phyloP scores from a whole-genome alignment of 768 basidiomycete species.

The Boletellus ananiceps region DNA sequence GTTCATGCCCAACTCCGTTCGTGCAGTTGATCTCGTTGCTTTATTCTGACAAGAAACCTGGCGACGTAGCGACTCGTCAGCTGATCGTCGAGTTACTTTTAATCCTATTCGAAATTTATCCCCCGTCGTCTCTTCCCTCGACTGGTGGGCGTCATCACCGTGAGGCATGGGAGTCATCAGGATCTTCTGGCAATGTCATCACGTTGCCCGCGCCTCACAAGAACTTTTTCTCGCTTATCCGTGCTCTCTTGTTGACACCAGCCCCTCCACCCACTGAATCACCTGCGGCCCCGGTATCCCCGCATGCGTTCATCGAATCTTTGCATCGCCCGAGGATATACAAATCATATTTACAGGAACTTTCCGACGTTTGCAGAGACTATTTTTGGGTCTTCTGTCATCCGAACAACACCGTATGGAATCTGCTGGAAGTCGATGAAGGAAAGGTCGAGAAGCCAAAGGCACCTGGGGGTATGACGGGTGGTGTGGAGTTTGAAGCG shows the following conservation, averaged over 20 bases:
- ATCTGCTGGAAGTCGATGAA: conserved; percentile 78
- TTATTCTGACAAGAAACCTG: conserved; percentile 98
- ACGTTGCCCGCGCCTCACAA: conserved; percentile 71
- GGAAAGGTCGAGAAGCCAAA: conserved; percentile 81
- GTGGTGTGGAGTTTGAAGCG: conserved; percentile 97
- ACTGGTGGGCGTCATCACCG: conserved; percentile 36
- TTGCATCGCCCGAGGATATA: conserved; percentile 68
- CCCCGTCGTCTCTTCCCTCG: conserved; percentile 60
- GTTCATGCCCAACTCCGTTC: conserved; percentile 84
- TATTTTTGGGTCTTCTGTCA: conserved; percentile 99
- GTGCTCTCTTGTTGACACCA: conserved; percentile 68
- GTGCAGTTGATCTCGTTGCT: conserved; percentile 76
- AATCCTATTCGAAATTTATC: conserved; percentile 88
- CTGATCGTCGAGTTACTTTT: conserved; percentile 85
- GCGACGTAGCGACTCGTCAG: conserved; percentile 85
- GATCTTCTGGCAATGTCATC: conserved; percentile 47
- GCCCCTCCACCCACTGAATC: conserved; percentile 63
- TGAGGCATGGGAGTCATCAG: conserved; percentile 55
- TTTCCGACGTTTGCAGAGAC: conserved; percentile 88
- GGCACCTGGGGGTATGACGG: conserved; percentile 97
- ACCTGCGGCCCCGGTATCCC: conserved; percentile 54
- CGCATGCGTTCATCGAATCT: conserved; percentile 78
- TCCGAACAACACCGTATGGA: conserved; percentile 89
- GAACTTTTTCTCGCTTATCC: conserved; percentile 67
- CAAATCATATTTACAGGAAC: conserved; percentile 76